phyloP scores from a whole-genome alignment of 192 early-diverging fungal species.

The Rhizophagus clarus region DNA sequence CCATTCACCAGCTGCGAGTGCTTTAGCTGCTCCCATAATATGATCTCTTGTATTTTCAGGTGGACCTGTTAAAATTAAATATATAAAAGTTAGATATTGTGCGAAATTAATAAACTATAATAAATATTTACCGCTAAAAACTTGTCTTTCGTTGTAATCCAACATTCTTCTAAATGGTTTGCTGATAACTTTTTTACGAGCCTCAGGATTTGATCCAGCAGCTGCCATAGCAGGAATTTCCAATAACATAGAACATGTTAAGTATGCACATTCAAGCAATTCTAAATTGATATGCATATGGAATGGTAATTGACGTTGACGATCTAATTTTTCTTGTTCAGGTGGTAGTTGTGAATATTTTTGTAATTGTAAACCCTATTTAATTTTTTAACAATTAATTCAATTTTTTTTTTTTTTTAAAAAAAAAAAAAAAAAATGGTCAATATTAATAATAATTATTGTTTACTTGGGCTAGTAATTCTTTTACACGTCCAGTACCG shows the following conservation, averaged over 20 bases:
- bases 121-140: slow-evolving; percentile 72
- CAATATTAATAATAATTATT: background rate
- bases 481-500: slow-evolving; percentile 82
- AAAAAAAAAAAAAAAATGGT: too few relatives aligned
- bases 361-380: slow-evolving; percentile 63
- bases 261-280: slow-evolving; percentile 94
- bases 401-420: too few relatives aligned
- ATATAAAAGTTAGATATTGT: background rate
- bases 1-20: slow-evolving; percentile 93
- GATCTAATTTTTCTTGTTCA: slow-evolving; percentile 91
- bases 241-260: slow-evolving; percentile 95
- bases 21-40: slow-evolving; percentile 96
- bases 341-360: slow-evolving; percentile 80
- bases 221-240: slow-evolving; percentile 96
- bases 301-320: slow-evolving; percentile 96
- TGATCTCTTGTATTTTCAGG: slow-evolving; percentile 99
- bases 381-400: background rate
- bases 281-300: slow-evolving; percentile 99
- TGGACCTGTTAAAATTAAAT: slow-evolving; percentile 49
- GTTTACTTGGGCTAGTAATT: slow-evolving; percentile 88
- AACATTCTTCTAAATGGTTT: slow-evolving; percentile 92
- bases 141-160: slow-evolving; percentile 94
- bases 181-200: slow-evolving; percentile 78
- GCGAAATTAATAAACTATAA: background rate
- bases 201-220: slow-evolving; percentile 55